phyloP scores from a whole-genome alignment of 2,329 filamentous ascomycete species.

The Diplodia sapinea region DNA sequence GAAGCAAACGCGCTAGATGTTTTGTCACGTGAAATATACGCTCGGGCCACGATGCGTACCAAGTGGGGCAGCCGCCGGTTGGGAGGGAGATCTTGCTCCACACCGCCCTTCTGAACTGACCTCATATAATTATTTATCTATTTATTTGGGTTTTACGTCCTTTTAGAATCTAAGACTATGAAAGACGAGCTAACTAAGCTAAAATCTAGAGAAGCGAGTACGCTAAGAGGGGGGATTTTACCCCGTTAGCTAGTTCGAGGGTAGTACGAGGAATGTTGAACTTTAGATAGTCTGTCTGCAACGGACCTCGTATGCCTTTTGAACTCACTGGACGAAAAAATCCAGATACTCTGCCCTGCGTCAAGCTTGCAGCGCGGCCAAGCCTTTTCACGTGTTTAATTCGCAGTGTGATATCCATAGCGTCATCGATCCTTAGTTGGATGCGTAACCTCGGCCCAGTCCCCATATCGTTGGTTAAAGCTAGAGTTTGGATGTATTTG shows the following conservation, averaged over 20 bases:
- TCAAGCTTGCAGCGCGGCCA: not conserved
- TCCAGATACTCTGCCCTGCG: not conserved
- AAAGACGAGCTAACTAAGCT: no score
- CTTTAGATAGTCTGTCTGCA: no score
- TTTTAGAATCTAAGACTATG: no score
- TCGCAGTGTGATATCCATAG: constrained; percentile 1
- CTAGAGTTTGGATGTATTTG: not conserved
- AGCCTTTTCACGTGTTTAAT: constrained; percentile 8
- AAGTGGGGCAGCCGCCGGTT: not conserved
- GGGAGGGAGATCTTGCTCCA: not conserved
- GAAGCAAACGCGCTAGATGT: not conserved
- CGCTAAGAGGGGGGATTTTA: no score
- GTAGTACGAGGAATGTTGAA: no score
- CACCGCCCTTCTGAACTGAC: not conserved
- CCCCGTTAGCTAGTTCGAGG: no score
- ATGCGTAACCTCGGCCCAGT: constrained; percentile 12
- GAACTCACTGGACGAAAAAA: not conserved
- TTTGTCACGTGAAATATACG: not conserved
- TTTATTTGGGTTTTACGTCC: no score
- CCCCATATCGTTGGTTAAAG: not conserved
- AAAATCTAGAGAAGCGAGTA: no score
- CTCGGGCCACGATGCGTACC: not conserved
- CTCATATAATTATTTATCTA: no score
- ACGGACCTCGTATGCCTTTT: not conserved
- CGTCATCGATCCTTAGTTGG: constrained; percentile 25